Evolutionary conservation across 805 yeast genomes (phyloP).

Genomic region (Ascoidea rubescens): DNA sequence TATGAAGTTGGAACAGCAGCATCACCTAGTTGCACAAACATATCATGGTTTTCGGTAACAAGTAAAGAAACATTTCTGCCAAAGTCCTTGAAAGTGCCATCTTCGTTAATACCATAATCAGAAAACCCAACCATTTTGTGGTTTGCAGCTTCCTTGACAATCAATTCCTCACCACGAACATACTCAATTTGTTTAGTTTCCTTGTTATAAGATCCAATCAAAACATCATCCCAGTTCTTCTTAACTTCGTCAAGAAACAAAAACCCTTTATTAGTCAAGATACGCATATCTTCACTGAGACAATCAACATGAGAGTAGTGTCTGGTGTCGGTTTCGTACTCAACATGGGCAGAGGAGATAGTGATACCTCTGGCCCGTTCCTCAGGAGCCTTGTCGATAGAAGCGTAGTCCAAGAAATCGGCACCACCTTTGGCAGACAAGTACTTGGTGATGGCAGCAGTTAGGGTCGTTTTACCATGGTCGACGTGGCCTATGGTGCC

Average conservation of each 20-base stretch:
- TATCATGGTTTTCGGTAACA: background rate
- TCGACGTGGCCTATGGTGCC: constrained; percentile 99
- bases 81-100: too few relatives aligned
- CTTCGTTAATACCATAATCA: background rate
- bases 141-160: background rate
- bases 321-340: constrained; percentile 87
- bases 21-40: background rate
- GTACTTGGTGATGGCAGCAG: constrained; percentile 97
- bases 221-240: background rate
- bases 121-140: background rate
- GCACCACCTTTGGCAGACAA: constrained; percentile 86
- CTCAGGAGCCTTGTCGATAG: constrained; percentile 97
- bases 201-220: background rate
- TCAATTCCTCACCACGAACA: background rate
- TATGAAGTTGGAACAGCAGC: background rate
- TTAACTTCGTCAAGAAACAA: background rate
- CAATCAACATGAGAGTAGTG: constrained; percentile 98
- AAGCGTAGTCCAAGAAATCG: constrained; percentile 76
- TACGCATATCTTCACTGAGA: constrained; percentile 5
- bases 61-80: background rate
- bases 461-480: constrained; percentile 96
- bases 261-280: background rate
- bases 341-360: constrained; percentile 95
- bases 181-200: background rate
- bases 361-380: constrained; percentile 99